Evolutionary conservation across 148 eudicot genomes (phyloP).

Genomic region (Rhododendron williamsianum): DNA sequence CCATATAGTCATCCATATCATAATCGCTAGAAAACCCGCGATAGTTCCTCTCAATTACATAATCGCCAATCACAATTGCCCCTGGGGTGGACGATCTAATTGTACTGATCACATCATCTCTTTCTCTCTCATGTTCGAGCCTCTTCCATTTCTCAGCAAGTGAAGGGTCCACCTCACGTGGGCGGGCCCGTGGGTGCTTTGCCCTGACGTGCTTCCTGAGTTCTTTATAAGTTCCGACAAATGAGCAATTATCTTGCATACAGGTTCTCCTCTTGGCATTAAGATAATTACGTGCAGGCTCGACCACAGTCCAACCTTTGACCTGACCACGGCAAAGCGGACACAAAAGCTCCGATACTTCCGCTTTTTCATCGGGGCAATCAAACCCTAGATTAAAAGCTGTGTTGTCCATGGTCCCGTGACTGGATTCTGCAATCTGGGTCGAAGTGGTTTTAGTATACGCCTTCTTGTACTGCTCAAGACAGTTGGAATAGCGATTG

Average conservation of each 20-base stretch:
- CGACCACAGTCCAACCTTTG: conserved; percentile 81
- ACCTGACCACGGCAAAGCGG: conserved; percentile 93
- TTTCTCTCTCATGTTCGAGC: conserved; percentile 59
- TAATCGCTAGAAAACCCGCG: conserved; percentile 31
- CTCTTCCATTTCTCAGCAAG: conserved; percentile 73
- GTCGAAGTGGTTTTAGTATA: conserved; percentile 40
- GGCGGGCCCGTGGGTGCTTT: conserved; percentile 59
- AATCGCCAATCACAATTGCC: conserved; percentile 68
- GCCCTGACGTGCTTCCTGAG: conserved; percentile 65
- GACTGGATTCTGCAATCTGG: conserved; percentile 10
- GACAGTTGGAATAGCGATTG: conserved; percentile 43
- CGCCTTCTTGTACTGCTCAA: conserved; percentile 43
- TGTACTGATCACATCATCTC: conserved; percentile 66
- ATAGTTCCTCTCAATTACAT: conserved; percentile 52
- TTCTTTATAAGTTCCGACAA: conserved; percentile 62
- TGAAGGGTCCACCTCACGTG: conserved; percentile 72
- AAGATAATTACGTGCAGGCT: conserved; percentile 55
- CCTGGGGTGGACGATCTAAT: conserved; percentile 56
- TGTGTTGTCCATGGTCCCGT: conserved; percentile 1
- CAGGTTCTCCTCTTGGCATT: conserved; percentile 61
- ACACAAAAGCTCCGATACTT: conserved; percentile 54
- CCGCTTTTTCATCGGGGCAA: conserved; percentile 22
- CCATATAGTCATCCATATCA: conserved; percentile 37
- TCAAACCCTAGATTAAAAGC: conserved; percentile 15
- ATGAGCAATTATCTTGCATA: conserved; percentile 66